These are phyloP conservation scores for Colletotrichum viniferum DNA, from an alignment of 2,329 filamentous ascomycete species.

Conservation along the genomic window DNA sequence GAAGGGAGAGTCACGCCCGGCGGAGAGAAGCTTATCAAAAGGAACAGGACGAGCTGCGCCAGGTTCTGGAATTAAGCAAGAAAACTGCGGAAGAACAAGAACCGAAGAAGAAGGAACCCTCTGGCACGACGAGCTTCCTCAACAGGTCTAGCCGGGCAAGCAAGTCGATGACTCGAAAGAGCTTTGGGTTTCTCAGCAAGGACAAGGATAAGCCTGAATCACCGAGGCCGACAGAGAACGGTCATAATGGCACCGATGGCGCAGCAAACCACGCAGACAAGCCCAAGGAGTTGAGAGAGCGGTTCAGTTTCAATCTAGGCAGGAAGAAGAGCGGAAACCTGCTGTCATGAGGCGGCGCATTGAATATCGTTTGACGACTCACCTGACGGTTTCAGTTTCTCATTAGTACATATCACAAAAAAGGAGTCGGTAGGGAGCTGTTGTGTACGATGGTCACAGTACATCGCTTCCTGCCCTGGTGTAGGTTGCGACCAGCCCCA, in stretches of 20 bases:
- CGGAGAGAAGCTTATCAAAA: slow-evolving; percentile 48
- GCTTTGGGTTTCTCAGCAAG: slow-evolving; percentile 69
- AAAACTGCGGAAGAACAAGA: slow-evolving; percentile 58
- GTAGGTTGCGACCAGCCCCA: neutral
- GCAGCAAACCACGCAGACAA: slow-evolving; percentile 40
- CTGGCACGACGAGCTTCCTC: slow-evolving; percentile 53
- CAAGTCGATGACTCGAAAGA: slow-evolving; percentile 80
- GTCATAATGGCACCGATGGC: slow-evolving; percentile 31
- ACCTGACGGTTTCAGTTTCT: neutral
- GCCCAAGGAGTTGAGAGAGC: slow-evolving; percentile 61
- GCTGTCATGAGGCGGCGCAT: slow-evolving; percentile 11
- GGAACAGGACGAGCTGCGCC: slow-evolving; percentile 66
- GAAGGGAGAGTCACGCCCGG: slow-evolving; percentile 38
- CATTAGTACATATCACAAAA: slow-evolving; percentile 12
- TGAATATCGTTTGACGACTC: neutral
- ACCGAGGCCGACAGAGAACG: slow-evolving; percentile 30
- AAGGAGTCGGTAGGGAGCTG: neutral
- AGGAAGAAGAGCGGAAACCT: slow-evolving; percentile 71
- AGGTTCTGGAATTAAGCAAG: slow-evolving; percentile 70
- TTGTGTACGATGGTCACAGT: neutral
- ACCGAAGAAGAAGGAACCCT: slow-evolving; percentile 43
- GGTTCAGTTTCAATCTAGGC: slow-evolving; percentile 70
- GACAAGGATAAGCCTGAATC: slow-evolving; percentile 42
- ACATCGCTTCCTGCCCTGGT: neutral
- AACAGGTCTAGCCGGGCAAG: slow-evolving; percentile 73